Base-by-base conservation (phyloP, 164 flowering plant genomes). In the Aristolochia fimbriata region DNA sequence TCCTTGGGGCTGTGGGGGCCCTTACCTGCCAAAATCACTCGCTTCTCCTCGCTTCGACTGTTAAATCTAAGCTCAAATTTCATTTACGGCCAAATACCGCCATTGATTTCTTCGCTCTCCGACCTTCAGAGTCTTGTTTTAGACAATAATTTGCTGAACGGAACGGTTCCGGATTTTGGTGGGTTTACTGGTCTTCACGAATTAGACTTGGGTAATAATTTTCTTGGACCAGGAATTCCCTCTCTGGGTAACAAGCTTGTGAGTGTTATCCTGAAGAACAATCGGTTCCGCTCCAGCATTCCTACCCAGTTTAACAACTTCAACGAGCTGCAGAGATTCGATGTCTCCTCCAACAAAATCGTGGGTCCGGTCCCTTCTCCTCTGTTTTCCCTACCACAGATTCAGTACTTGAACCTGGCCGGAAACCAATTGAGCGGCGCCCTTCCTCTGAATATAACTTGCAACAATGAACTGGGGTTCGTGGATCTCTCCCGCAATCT, bases 1-100 rank as follows among this genome's bases (percentile, higher is more conserved):
- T 85, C 91, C 1, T 54, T 92, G 31, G 98, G 98, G 1, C 19
- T 92, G 15, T 87, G 96, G 96, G 98, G 98, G 31, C 74, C 81
- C 2, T 59, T 89, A 3, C 91, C 98, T 3, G 37, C 68, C 2
- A 85, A 83, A 59, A 72, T 89, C 62, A 65, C 49, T 57, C 68
- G 87, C 51, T 68, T 92, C 43, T 15, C 24, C 12, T 73, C 85
- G 4, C 89, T 92, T 54, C 75, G 76, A 62, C 76, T 73, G 14
- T 70, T 92, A 12, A 87, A 88, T 53, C 22, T 91, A 17, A 91
- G 87, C 65, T 83, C 88, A 0, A 91, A 91, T 74, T 85, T 73
- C 70, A 70, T 91, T 5, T 68, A 51, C 51, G 96, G 98, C 3
- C 62, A 68, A 51, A 73, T 91, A 30, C 92, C 96, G 0, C 1